phyloP scores from a whole-genome alignment of 495 filamentous ascomycete species.

The Entonaema liquescens region DNA sequence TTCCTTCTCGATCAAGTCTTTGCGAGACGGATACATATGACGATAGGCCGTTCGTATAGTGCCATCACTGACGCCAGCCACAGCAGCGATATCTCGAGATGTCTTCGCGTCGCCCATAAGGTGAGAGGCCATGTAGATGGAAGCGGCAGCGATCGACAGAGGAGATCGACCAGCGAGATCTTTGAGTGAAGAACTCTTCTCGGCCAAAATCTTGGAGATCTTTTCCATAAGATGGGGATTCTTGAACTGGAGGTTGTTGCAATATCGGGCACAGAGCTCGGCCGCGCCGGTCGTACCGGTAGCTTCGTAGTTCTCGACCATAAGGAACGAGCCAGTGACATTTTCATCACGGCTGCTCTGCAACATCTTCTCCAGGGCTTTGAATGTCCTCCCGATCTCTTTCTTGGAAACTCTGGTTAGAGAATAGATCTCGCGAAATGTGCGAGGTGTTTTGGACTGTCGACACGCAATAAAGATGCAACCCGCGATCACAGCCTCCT shows the following conservation, averaged over 20 bases:
- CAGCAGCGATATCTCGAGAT: constrained; percentile 82
- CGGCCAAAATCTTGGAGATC: constrained; percentile 76
- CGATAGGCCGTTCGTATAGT: constrained; percentile 97
- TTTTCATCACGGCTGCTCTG: constrained; percentile 57
- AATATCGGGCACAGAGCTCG: constrained; percentile 89
- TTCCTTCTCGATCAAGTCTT: constrained; percentile 76
- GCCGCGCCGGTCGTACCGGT: constrained; percentile 82
- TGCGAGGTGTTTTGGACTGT: constrained; percentile 83
- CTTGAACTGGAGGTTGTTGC: constrained; percentile 74
- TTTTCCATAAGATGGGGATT: constrained; percentile 72
- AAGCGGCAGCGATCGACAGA: constrained; percentile 90
- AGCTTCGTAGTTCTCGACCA: constrained; percentile 68
- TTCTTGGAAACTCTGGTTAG: constrained; percentile 95
- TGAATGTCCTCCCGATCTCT: constrained; percentile 96
- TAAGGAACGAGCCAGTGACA: constrained; percentile 40
- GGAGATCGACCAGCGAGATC: constrained; percentile 92
- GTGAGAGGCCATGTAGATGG: constrained; percentile 92
- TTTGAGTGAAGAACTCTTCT: constrained; percentile 73
- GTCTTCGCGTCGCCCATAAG: constrained; percentile 79
- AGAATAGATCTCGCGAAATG: constrained; percentile 90
- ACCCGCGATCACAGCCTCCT: constrained; percentile 91
- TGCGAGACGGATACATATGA: constrained; percentile 75
- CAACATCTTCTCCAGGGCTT: constrained; percentile 88
- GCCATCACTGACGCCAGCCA: constrained; percentile 90
- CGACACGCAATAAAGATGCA: constrained; percentile 98